Percentiles rank a stretch among this genome's conserved stretches.
phyloP scores from a whole-genome alignment of 768 basidiomycete genomes.

The Lentinula edodes region DNA sequence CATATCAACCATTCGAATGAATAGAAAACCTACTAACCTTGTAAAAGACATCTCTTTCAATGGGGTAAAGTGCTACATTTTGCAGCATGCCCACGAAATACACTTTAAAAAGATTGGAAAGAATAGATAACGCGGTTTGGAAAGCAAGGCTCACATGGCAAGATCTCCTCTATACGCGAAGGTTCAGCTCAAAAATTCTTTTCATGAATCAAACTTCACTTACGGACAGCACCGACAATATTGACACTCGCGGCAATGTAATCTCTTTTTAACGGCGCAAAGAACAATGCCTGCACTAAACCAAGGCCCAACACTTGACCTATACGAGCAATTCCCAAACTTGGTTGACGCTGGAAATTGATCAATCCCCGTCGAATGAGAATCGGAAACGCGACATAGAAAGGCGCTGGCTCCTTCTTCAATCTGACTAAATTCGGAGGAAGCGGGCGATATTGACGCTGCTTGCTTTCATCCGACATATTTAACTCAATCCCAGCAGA shows the following conservation, averaged over 20 bases:
- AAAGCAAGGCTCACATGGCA: slow-evolving; percentile 4
- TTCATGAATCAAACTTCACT: not conserved
- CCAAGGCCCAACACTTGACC: not conserved
- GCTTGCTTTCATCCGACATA: not conserved
- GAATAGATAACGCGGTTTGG: not conserved
- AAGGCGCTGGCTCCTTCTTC: slow-evolving; percentile 1
- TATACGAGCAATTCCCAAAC: slow-evolving; percentile 1
- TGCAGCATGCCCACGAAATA: slow-evolving; percentile 12
- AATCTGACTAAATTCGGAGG: not conserved
- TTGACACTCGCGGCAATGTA: slow-evolving; percentile 8
- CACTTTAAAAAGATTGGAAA: not conserved
- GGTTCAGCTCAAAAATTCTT: not conserved
- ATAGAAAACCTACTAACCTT: not conserved
- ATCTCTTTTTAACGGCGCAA: slow-evolving; percentile 7
- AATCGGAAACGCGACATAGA: slow-evolving; percentile 3
- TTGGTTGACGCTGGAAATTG: slow-evolving; percentile 2
- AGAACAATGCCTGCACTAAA: slow-evolving; percentile 6
- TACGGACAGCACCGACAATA: slow-evolving; percentile 6
- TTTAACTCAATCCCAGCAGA: not conserved
- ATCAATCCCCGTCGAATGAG: slow-evolving; percentile 4
- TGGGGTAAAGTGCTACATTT: slow-evolving; percentile 8
- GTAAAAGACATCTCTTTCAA: slow-evolving; percentile 9
- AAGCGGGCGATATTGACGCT: not conserved
- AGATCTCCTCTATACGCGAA: slow-evolving; percentile 5
- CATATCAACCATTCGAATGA: not conserved